These are phyloP conservation scores for Steccherinum ochraceum DNA, from an alignment of 768 basidiomycete genomes.

Conservation along the genomic window DNA sequence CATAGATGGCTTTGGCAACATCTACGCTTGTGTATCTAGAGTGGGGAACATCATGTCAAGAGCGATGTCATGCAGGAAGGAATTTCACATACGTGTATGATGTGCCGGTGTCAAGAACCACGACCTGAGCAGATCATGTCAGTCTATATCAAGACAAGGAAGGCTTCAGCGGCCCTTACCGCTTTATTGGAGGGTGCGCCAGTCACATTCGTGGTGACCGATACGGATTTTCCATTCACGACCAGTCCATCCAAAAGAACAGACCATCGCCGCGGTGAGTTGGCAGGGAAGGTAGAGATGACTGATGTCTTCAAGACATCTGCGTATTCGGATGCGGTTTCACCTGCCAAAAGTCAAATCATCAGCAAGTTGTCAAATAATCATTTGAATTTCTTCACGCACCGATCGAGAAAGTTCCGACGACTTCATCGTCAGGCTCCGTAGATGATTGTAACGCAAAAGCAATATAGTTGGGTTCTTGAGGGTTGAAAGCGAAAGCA, in stretches of 20 bases:
- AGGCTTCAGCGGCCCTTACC: conserved; percentile 19
- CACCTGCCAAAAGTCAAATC: conserved; percentile 36
- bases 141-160: neutral
- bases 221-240: conserved; percentile 43
- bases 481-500: conserved; percentile 60
- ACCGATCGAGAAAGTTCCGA: conserved; percentile 74
- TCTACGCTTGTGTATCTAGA: conserved; percentile 62
- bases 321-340: conserved; percentile 57
- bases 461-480: conserved; percentile 74
- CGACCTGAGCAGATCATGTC: conserved; percentile 24
- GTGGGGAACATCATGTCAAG: neutral
- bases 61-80: conserved; percentile 3
- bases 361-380: neutral
- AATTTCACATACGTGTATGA: conserved; percentile 58
- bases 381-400: conserved; percentile 8
- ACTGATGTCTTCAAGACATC: conserved; percentile 48
- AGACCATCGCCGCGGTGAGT: conserved; percentile 64
- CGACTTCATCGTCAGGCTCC: conserved; percentile 44
- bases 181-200: conserved; percentile 64
- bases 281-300: conserved; percentile 71
- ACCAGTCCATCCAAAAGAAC: conserved; percentile 70
- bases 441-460: conserved; percentile 63
- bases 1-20: conserved; percentile 66
- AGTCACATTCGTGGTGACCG: conserved; percentile 48
- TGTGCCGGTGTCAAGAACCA: conserved; percentile 74